These are phyloP conservation scores for Ogataea philodendri DNA, from an alignment of 805 yeast genomes.

Conservation along the genomic window DNA sequence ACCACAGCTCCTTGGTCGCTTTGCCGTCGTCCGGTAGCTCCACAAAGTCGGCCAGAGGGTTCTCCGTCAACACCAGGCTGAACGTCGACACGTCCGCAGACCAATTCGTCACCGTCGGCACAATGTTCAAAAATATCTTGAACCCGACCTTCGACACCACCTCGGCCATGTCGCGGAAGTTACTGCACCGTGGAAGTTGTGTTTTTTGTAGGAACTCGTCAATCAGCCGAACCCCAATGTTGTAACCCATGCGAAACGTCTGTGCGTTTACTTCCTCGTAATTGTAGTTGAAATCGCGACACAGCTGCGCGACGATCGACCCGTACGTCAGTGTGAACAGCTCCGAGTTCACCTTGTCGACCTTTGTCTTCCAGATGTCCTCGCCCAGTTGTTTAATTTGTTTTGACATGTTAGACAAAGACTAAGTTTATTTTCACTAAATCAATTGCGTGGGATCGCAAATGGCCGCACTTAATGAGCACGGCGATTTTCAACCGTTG, in stretches of 20 bases:
- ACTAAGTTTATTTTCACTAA: constrained; percentile 1
- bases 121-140: constrained; percentile 80
- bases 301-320: constrained; percentile 85
- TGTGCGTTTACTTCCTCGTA: constrained; percentile 78
- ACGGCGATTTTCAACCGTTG: neutral
- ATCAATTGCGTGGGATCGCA: too few species aligned
- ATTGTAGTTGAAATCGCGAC: constrained; percentile 76
- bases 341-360: constrained; percentile 89
- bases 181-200: constrained; percentile 76
- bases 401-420: constrained; percentile 32
- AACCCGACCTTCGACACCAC: constrained; percentile 84
- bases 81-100: constrained; percentile 71
- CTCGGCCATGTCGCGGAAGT: constrained; percentile 84
- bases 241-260: constrained; percentile 90
- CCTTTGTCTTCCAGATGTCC: constrained; percentile 86
- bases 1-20: constrained; percentile 78
- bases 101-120: constrained; percentile 71
- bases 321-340: constrained; percentile 94
- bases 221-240: constrained; percentile 84
- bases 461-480: neutral
- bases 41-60: constrained; percentile 92
- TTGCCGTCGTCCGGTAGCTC: constrained; percentile 83
- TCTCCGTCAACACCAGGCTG: constrained; percentile 70
- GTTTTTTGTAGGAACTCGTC: constrained; percentile 92
- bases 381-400: constrained; percentile 60